Evolutionary conservation across 2,329 filamentous ascomycete species (phyloP), one percentile per base, ranked within the genome.

Genomic region (Monosporascus sp.): DNA sequence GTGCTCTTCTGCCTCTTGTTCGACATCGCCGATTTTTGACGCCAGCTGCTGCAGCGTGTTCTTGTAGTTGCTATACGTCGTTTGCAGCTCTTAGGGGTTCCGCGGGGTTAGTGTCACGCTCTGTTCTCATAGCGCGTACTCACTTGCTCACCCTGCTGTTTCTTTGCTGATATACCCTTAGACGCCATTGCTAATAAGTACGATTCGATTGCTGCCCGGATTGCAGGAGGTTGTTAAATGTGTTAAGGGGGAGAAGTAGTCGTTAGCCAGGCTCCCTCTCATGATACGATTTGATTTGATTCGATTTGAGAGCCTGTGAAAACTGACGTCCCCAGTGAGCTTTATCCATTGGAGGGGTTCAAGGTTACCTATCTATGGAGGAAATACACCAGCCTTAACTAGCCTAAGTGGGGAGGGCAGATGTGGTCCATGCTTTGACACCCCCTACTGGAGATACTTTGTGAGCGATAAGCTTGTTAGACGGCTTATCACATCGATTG

Each of bases 1-100:
- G 79, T 99, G 94, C 71, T 99, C 94, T 72, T 99, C 94, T 20
- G 89, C 87, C 71, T 97, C 94, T 70, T 96, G 91, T 75, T 99
- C 94, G 53, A 99, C 92, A 68, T 97, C 92, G 41, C 94, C 94
- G 63, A 99, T 97, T 72, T 96, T 97, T 67, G 91, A 87, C 31
- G 94, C 94, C 65, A 99, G 85, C 68, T 94, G 89, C 73, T 97
- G 93, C 54, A 99, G 82, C 3, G 80, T 85, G 63, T 82, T 86
- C 69, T 88, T 88, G 74, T 84, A 93, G 72, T 85, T 90, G 61
- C 82, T 82, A 70, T 94, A 94, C 63, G 89, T 88, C 49, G 79
- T 75, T 73, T 94, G 89, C 61, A 94, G 82, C 69, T 94, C 89
- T 94, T 47, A 37, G 11, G 51, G 37, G 50, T 50, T 24, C 15